A percentile compares a stretch with the other conserved stretches of the same genome.
These are phyloP conservation scores for Boletus sp. DNA, from an alignment of 1,284 basidiomycete species.

Conservation along the genomic window DNA sequence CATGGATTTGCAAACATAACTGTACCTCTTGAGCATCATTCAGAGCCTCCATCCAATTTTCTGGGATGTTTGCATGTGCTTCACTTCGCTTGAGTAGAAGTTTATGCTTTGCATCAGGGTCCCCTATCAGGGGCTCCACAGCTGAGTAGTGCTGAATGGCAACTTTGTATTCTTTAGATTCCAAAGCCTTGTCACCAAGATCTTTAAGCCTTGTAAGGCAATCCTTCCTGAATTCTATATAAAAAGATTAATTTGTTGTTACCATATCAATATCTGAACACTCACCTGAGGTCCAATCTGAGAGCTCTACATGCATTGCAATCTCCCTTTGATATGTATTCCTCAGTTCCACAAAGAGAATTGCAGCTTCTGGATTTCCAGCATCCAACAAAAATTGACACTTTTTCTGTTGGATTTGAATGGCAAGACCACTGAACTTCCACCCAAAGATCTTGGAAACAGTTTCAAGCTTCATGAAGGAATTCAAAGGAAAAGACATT, in stretches of 20 bases:
- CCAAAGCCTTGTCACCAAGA: conserved; percentile 3
- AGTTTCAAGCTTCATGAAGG: no score
- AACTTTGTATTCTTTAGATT: background rate
- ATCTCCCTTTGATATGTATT: conserved; percentile 11
- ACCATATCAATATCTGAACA: background rate
- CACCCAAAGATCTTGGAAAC: conserved; percentile 12
- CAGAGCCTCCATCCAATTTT: conserved; percentile 1
- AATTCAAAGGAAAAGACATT: no score
- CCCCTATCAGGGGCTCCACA: conserved; percentile 7
- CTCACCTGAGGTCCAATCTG: conserved; percentile 11
- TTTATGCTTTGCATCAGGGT: background rate
- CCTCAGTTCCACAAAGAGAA: conserved; percentile 6
- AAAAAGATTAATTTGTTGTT: background rate
- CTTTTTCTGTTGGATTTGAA: conserved; percentile 14
- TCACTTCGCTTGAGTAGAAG: conserved; percentile 10
- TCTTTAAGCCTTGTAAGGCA: conserved; percentile 6
- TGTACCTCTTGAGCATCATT: conserved; percentile 11
- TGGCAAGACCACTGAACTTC: conserved; percentile 13
- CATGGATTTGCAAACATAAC: background rate
- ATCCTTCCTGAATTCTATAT: conserved; percentile 1
- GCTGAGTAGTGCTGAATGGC: conserved; percentile 13
- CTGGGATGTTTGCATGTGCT: conserved; percentile 5
- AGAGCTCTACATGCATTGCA: conserved; percentile 11
- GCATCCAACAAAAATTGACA: conserved; percentile 7
- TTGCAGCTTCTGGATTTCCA: background rate